Percentiles rank a stretch among this genome's conserved stretches.
Evolutionary conservation across 2,329 filamentous ascomycete genomes (phyloP).

Genomic region (Xylaria sp.): DNA sequence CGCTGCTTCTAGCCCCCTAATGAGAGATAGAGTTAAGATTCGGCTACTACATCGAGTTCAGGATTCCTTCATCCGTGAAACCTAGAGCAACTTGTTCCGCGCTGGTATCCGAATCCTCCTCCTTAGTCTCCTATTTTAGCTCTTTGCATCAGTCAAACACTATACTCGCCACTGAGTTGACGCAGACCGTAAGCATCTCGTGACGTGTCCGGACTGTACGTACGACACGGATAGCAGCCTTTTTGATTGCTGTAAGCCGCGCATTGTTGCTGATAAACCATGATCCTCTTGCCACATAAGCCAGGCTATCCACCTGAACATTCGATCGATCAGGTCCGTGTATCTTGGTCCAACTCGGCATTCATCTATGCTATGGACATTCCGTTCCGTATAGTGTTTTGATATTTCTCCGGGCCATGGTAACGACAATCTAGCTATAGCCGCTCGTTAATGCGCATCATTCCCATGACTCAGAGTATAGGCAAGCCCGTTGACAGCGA

Average conservation of each 20-base stretch:
- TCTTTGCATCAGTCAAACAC: constrained; percentile 2
- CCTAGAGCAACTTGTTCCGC: too few relatives aligned
- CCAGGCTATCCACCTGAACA: not conserved
- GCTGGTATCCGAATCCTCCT: too few relatives aligned
- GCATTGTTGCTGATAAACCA: constrained; percentile 3
- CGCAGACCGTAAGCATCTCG: constrained; percentile 12
- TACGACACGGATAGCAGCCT: constrained; percentile 11
- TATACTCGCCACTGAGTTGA: constrained; percentile 26
- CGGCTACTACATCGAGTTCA: too few relatives aligned
- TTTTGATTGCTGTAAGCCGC: constrained; percentile 1
- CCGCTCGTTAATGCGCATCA: too few relatives aligned
- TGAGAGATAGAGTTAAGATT: too few relatives aligned
- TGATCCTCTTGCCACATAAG: not conserved
- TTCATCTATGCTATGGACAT: not conserved
- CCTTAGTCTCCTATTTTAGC: not conserved
- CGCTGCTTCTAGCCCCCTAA: too few relatives aligned
- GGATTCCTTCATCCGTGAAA: too few relatives aligned
- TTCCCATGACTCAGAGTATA: not conserved
- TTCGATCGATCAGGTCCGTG: not conserved
- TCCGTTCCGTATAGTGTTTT: not conserved
- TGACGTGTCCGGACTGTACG: constrained; percentile 19
- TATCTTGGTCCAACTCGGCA: not conserved
- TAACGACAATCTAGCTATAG: not conserved
- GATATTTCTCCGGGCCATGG: not conserved
- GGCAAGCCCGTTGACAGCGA: not conserved